Evolutionary conservation across 352 stramenopile species (phyloP).

Genomic region (Pythium coloratum): DNA sequence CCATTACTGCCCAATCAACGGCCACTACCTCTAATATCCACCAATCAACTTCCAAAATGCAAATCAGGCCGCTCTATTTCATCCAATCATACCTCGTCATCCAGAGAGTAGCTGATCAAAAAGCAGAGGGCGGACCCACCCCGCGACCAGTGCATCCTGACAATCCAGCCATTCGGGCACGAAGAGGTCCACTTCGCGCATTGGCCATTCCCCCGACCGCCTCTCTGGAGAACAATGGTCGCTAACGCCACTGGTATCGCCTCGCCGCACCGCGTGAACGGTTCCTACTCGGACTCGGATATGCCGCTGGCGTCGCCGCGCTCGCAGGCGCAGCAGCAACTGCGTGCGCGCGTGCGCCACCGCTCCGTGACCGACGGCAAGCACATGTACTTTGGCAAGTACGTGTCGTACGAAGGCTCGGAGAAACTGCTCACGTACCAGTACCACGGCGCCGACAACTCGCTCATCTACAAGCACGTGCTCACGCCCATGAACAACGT

Average conservation of each 20-base stretch:
- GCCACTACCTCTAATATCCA: not conserved
- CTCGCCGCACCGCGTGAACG: conserved; percentile 12
- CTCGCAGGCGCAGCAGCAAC: conserved; percentile 29
- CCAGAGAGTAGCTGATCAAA: conserved; percentile 8
- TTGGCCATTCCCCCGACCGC: not conserved
- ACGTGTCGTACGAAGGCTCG: conserved; percentile 81
- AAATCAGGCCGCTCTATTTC: not conserved
- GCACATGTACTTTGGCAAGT: conserved; percentile 88
- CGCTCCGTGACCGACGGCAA: conserved; percentile 70
- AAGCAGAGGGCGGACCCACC: conserved; percentile 5
- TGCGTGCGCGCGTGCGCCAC: conserved; percentile 74
- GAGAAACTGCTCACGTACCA: conserved; percentile 86
- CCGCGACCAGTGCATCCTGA: conserved; percentile 2
- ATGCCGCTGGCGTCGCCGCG: conserved; percentile 26
- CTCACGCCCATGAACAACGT: conserved; percentile 88
- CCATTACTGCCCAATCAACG: conserved; percentile 2
- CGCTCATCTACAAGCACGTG: conserved; percentile 86
- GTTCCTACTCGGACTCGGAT: conserved; percentile 29
- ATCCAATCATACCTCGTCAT: conserved; percentile 6
- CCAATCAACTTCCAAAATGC: not conserved
- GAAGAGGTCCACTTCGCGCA: conserved; percentile 1
- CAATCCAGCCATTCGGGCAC: not conserved
- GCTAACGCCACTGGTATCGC: not conserved
- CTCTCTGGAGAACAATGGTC: conserved; percentile 7
- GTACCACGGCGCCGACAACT: conserved; percentile 86